Percentiles rank a stretch among this genome's conserved stretches.
Evolutionary conservation across 176 grass and related monocot species (phyloP).

Genomic region (Zizania latifolia): DNA sequence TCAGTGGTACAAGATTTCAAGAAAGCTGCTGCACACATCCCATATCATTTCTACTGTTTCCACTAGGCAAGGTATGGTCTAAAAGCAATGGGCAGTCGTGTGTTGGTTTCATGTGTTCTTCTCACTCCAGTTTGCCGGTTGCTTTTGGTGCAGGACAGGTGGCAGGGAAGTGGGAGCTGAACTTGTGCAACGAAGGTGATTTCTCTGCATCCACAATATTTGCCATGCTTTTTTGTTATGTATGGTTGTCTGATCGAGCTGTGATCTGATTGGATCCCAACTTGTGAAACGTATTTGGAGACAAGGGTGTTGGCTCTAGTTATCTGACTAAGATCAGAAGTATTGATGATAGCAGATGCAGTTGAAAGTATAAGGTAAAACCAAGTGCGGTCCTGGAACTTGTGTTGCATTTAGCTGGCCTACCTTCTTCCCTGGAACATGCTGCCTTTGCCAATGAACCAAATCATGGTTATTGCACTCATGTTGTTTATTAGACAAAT

Average conservation of each 20-base stretch:
- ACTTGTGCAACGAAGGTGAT: background rate
- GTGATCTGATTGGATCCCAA: background rate
- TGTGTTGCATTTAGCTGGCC: background rate
- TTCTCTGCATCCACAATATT: background rate
- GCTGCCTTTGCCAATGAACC: background rate
- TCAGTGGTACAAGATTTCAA: background rate
- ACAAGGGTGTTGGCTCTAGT: background rate
- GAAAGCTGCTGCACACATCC: background rate
- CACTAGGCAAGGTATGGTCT: background rate
- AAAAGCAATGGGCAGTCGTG: background rate
- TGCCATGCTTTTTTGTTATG: background rate
- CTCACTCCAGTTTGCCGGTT: background rate
- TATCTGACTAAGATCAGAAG: background rate
- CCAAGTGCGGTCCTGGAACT: background rate
- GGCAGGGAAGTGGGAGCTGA: background rate
- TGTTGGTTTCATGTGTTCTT: background rate
- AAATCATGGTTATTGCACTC: conserved; percentile 20
- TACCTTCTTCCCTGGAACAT: background rate
- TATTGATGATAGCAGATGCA: background rate
- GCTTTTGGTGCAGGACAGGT: background rate
- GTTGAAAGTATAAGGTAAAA: background rate
- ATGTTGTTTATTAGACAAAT: background rate
- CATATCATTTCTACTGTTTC: background rate
- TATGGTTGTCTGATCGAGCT: background rate
- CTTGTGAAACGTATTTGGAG: background rate